Conservation (phyloP, 176 grass and related monocot genomes). For the Oryza longistaminata region DNA sequence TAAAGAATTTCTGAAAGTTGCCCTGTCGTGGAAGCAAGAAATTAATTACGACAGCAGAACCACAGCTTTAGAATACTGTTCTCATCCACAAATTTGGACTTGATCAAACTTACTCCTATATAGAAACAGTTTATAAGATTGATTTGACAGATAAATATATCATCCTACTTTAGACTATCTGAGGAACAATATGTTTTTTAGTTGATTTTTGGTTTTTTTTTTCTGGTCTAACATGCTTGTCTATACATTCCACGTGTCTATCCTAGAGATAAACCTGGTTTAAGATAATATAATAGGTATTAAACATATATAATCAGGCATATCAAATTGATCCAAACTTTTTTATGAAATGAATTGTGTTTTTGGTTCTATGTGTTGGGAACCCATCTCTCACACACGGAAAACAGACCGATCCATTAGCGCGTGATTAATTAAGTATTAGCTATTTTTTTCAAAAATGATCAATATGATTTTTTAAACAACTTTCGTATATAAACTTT, state of each 20-base stretch:
- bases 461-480: too few relatives aligned
- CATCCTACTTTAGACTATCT: not conserved
- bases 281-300: not conserved
- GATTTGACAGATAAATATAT: not conserved
- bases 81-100: not conserved
- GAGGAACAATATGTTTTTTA: not conserved
- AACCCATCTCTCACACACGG: too few relatives aligned
- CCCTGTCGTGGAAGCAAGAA: conserved; percentile 26
- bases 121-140: not conserved
- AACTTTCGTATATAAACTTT: too few relatives aligned
- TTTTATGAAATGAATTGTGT: not conserved
- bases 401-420: too few relatives aligned
- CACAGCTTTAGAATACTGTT: not conserved
- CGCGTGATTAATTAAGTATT: too few relatives aligned
- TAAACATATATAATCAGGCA: not conserved
- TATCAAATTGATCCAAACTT: not conserved
- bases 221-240: not conserved
- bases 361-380: too few relatives aligned
- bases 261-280: not conserved
- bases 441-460: too few relatives aligned
- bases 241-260: not conserved
- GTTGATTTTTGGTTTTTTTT: not conserved
- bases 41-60: not conserved
- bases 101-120: not conserved
- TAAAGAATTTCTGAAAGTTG: not conserved